phyloP scores from a whole-genome alignment of 495 filamentous ascomycete genomes.

The Talaromyces liani region DNA sequence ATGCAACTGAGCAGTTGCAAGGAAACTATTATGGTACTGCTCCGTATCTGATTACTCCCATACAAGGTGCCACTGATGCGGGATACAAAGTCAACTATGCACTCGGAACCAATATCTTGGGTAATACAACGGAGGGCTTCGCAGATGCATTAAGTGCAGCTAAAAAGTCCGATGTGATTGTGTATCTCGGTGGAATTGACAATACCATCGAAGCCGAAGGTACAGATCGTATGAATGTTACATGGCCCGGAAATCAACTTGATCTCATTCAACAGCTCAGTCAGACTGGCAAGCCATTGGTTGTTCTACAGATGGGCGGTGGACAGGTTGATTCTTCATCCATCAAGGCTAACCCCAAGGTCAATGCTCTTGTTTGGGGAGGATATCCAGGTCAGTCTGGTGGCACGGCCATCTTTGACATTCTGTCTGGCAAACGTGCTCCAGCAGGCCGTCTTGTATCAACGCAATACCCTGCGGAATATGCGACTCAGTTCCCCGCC shows the following conservation, averaged over 20 bases:
- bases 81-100: constrained; percentile 42
- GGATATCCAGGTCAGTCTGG: constrained; percentile 56
- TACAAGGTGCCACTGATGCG: constrained; percentile 37
- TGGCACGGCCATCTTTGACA: constrained; percentile 46
- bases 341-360: constrained; percentile 39
- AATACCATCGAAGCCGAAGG: constrained; percentile 47
- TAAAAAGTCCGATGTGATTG: constrained; percentile 42
- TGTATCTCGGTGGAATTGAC: constrained; percentile 54
- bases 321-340: constrained; percentile 49
- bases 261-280: constrained; percentile 46
- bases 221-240: constrained; percentile 46
- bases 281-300: constrained; percentile 41
- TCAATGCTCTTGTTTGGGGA: constrained; percentile 49
- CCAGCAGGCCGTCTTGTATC: constrained; percentile 50
- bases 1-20: constrained; percentile 52
- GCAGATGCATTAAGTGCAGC: constrained; percentile 39
- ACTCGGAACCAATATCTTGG: constrained; percentile 33
- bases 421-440: constrained; percentile 44
- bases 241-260: constrained; percentile 51
- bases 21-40: constrained; percentile 53
- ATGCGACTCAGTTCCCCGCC: constrained; percentile 44
- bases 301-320: constrained; percentile 55
- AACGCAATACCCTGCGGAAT: constrained; percentile 52
- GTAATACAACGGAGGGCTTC: constrained; percentile 31
- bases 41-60: constrained; percentile 47